These are phyloP conservation scores for Xylariaceae sp. DNA, from an alignment of 2,329 filamentous ascomycete genomes.

Conservation along the genomic window DNA sequence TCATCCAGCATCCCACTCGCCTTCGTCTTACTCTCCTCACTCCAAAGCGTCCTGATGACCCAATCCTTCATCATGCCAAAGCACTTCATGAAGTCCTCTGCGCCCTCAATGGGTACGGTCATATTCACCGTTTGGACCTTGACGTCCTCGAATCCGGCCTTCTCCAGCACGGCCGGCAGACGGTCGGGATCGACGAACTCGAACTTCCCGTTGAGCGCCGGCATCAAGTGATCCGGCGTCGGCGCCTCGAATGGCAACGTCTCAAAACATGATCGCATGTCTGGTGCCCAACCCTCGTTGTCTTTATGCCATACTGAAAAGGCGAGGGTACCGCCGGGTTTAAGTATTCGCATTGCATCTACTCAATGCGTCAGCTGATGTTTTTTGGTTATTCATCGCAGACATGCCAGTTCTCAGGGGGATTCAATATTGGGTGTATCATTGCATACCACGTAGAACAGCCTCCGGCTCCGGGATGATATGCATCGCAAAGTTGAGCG, in stretches of 20 bases:
- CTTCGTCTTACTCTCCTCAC: slow-evolving; percentile 37
- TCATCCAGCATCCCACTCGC: slow-evolving; percentile 33
- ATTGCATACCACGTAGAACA: slow-evolving; percentile 33
- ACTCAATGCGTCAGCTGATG: slow-evolving; percentile 4
- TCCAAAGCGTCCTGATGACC: slow-evolving; percentile 37
- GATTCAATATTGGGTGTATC: neutral
- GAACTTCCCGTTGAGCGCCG: slow-evolving; percentile 38
- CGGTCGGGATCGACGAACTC: slow-evolving; percentile 39
- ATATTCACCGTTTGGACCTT: slow-evolving; percentile 31
- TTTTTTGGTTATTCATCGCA: too few relatives aligned
- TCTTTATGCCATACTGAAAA: slow-evolving; percentile 34
- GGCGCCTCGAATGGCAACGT: slow-evolving; percentile 39
- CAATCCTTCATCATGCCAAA: slow-evolving; percentile 39
- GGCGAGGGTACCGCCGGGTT: slow-evolving; percentile 36
- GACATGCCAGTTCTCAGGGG: too few relatives aligned
- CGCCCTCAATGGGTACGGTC: slow-evolving; percentile 30
- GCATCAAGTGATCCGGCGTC: slow-evolving; percentile 31
- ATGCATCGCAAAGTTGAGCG: slow-evolving; percentile 45
- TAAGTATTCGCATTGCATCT: slow-evolving; percentile 39
- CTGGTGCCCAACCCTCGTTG: slow-evolving; percentile 34
- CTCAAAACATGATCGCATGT: slow-evolving; percentile 37
- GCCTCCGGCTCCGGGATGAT: slow-evolving; percentile 39
- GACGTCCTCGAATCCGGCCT: slow-evolving; percentile 37
- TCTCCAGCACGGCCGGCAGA: slow-evolving; percentile 34
- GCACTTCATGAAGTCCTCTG: slow-evolving; percentile 33